phyloP scores from a whole-genome alignment of 495 filamentous ascomycete genomes.

The Penicillium macrosclerotiorum region DNA sequence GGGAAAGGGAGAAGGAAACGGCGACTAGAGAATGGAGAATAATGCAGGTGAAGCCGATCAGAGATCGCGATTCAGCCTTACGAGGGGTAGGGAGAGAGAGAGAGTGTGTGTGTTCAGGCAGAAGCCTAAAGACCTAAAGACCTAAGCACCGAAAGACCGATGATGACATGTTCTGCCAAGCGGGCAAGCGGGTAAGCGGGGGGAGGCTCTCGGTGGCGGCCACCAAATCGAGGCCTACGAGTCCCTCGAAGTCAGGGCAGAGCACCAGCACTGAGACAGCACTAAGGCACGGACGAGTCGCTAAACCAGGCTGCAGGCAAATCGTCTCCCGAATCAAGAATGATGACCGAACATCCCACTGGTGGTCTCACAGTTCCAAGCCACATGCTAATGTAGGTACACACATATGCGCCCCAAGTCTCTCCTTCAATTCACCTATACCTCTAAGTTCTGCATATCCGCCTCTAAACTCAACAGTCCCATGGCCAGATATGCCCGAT shows the following conservation, averaged over 20 bases:
- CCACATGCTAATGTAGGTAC: slow-evolving; percentile 20
- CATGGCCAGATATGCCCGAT: slow-evolving; percentile 55
- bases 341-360: no score
- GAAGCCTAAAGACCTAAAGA: background rate
- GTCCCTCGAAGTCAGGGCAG: no score
- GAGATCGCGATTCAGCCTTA: no score
- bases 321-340: no score
- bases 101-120: background rate
- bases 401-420: no score
- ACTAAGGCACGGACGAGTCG: no score
- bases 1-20: no score
- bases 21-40: slow-evolving; percentile 1
- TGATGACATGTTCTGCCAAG: no score
- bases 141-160: slow-evolving; percentile 10
- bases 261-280: no score
- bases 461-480: slow-evolving; percentile 58
- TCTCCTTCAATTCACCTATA: slow-evolving; percentile 16
- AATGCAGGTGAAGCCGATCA: background rate
- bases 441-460: slow-evolving; percentile 47
- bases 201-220: background rate
- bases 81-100: background rate
- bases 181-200: slow-evolving; percentile 7
- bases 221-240: no score
- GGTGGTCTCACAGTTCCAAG: no score
- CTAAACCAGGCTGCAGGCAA: no score